Conservation (phyloP, 495 filamentous ascomycete genomes). For the Viridothelium virens region DNA sequence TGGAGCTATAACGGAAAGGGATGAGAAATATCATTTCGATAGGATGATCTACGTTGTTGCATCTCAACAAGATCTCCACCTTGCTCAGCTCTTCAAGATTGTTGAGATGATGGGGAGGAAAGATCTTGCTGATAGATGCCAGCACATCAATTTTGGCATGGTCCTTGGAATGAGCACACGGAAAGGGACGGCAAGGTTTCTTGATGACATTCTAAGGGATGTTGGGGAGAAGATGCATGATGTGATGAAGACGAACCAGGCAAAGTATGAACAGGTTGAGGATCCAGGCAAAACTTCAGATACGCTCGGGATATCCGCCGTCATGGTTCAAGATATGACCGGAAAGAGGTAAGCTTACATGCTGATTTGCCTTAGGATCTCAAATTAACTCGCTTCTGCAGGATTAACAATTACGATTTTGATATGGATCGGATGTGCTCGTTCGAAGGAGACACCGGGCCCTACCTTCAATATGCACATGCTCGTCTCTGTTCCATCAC, state of each 20-base stretch:
- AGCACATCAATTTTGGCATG: slow-evolving; percentile 70
- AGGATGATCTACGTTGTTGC: slow-evolving; percentile 73
- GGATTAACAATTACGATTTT: slow-evolving; percentile 60
- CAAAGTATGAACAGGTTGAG: slow-evolving; percentile 57
- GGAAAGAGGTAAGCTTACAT: slow-evolving; percentile 51
- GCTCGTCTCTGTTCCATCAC: slow-evolving; percentile 59
- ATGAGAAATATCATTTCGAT: slow-evolving; percentile 58
- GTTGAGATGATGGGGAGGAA: slow-evolving; percentile 60
- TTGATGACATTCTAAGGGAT: slow-evolving; percentile 59
- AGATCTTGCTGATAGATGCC: slow-evolving; percentile 52
- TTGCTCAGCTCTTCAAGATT: slow-evolving; percentile 65
- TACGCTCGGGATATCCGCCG: slow-evolving; percentile 55
- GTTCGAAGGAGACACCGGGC: slow-evolving; percentile 65
- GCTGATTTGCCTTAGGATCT: background rate
- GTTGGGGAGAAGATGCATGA: slow-evolving; percentile 65
- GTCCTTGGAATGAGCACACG: slow-evolving; percentile 62
- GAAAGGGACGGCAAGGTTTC: slow-evolving; percentile 62
- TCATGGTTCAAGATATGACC: slow-evolving; percentile 67
- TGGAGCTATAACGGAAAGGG: slow-evolving; percentile 55
- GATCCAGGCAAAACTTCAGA: slow-evolving; percentile 49
- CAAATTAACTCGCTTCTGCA: slow-evolving; percentile 27
- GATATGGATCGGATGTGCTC: slow-evolving; percentile 61
- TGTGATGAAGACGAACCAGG: slow-evolving; percentile 57
- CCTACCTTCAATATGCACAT: slow-evolving; percentile 63
- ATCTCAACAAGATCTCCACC: slow-evolving; percentile 62